Evolutionary conservation across 108 stramenopile genomes (phyloP).

Genomic region (Schizochytrium sp.): DNA sequence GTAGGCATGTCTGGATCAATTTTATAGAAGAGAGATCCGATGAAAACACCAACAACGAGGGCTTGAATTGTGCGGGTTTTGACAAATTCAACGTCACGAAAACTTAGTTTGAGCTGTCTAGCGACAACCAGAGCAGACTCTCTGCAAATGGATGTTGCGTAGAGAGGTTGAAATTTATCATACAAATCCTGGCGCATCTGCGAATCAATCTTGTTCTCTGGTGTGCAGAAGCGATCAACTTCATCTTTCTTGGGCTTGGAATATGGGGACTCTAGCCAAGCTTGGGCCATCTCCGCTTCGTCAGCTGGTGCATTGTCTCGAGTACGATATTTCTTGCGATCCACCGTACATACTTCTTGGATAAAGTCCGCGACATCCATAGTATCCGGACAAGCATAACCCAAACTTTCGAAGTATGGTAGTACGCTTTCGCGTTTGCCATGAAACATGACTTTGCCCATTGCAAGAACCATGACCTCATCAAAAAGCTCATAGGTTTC

Average conservation of each 20-base stretch:
- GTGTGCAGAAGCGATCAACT: background rate
- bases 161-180: conserved; percentile 66
- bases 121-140: background rate
- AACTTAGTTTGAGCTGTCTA: conserved; percentile 12
- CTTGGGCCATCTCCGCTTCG: conserved; percentile 31
- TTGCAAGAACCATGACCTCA: conserved; percentile 84
- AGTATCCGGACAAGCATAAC: conserved; percentile 80
- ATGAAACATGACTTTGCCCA: conserved; percentile 84
- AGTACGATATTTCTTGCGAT: background rate
- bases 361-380: conserved; percentile 85
- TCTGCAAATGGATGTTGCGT: conserved; percentile 55
- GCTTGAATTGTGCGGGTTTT: background rate
- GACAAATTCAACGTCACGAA: conserved; percentile 50
- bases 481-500: conserved; percentile 92
- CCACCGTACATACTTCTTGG: conserved; percentile 66
- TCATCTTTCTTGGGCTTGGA: background rate
- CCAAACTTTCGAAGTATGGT: conserved; percentile 77
- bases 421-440: conserved; percentile 83
- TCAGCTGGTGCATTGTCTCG: background rate
- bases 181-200: background rate
- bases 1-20: background rate
- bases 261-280: conserved; percentile 3
- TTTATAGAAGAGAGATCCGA: conserved; percentile 59
- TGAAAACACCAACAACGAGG: conserved; percentile 29
- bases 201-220: background rate